phyloP scores from a whole-genome alignment of 1,139 yeast species.

The Sugiyamaella novakii region DNA sequence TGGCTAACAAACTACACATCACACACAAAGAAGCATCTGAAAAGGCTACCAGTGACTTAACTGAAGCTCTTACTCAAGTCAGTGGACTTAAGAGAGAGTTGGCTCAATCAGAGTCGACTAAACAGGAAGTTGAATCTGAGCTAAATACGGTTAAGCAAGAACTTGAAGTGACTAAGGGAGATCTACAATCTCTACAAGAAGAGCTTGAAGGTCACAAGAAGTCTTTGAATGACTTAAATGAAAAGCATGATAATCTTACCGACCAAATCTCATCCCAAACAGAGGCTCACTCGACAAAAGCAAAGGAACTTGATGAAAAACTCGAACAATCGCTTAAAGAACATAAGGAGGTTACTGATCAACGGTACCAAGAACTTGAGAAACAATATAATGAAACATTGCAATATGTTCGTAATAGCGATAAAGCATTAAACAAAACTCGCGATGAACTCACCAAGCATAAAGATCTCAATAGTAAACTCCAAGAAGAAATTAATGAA shows the following conservation, averaged over 20 bases:
- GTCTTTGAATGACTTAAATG: slow-evolving; percentile 44
- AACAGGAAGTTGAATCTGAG: slow-evolving; percentile 23
- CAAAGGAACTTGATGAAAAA: slow-evolving; percentile 19
- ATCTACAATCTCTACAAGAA: slow-evolving; percentile 4
- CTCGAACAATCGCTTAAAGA: slow-evolving; percentile 19
- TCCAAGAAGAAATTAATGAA: slow-evolving; percentile 70
- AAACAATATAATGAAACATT: slow-evolving; percentile 70
- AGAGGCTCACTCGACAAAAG: slow-evolving; percentile 7
- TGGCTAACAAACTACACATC: slow-evolving; percentile 35
- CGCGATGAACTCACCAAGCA: slow-evolving; percentile 69
- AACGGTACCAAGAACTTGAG: slow-evolving; percentile 37
- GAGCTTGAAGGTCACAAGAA: slow-evolving; percentile 25
- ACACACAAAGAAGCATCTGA: slow-evolving; percentile 41
- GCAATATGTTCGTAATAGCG: slow-evolving; percentile 71
- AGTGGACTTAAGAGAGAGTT: slow-evolving; percentile 35
- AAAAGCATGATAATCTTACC: slow-evolving; percentile 24
- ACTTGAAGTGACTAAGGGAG: slow-evolving; percentile 15
- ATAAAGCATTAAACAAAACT: slow-evolving; percentile 70
- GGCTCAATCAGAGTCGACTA: slow-evolving; percentile 28
- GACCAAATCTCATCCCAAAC: slow-evolving; percentile 16
- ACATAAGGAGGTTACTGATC: slow-evolving; percentile 16
- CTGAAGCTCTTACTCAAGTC: slow-evolving; percentile 33
- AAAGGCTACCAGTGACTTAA: slow-evolving; percentile 35
- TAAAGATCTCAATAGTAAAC: slow-evolving; percentile 56
- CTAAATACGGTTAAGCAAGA: slow-evolving; percentile 23